Percentiles rank a stretch among this genome's conserved stretches.
Conservation (phyloP, 331 rosid genomes). For the Quercus tomentella region DNA sequence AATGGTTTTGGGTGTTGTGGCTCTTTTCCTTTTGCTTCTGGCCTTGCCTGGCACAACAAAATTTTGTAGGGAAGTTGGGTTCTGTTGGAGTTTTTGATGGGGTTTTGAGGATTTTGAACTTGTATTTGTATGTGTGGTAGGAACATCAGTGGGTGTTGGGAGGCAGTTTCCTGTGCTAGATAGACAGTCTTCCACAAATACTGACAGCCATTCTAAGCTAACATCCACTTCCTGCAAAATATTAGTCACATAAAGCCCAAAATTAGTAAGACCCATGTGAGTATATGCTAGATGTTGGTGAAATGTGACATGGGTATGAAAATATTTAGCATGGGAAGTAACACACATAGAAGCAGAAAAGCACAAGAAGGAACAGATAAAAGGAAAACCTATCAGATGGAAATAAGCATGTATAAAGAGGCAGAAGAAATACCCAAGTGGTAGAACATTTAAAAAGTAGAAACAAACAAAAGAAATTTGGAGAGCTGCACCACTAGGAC, state of each 20-base stretch:
- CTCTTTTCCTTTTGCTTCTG: slow-evolving; percentile 73
- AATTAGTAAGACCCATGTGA: slow-evolving; percentile 14
- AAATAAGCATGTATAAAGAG: neutral
- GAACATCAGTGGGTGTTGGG: slow-evolving; percentile 32
- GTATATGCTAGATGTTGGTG: neutral
- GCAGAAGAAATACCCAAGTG: slow-evolving; percentile 1
- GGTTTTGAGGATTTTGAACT: slow-evolving; percentile 32
- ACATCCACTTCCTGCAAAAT: slow-evolving; percentile 55
- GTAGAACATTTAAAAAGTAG: neutral
- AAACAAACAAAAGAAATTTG: neutral
- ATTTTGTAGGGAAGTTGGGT: slow-evolving; percentile 27
- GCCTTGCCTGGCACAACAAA: slow-evolving; percentile 57
- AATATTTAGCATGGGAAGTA: neutral
- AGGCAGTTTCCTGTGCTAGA: slow-evolving; percentile 56
- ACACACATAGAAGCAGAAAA: slow-evolving; percentile 1
- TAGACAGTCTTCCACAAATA: slow-evolving; percentile 68
- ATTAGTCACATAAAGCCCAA: slow-evolving; percentile 5
- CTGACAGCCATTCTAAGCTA: slow-evolving; percentile 70
- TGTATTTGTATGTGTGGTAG: slow-evolving; percentile 15
- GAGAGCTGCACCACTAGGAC: neutral
- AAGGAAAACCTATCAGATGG: neutral
- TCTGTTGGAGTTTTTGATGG: slow-evolving; percentile 19
- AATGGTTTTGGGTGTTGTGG: slow-evolving; percentile 33
- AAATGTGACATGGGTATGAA: neutral
- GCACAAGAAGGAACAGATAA: neutral